Conservation (phyloP, 208 protist genomes). For the Leishmania lainsoni region DNA sequence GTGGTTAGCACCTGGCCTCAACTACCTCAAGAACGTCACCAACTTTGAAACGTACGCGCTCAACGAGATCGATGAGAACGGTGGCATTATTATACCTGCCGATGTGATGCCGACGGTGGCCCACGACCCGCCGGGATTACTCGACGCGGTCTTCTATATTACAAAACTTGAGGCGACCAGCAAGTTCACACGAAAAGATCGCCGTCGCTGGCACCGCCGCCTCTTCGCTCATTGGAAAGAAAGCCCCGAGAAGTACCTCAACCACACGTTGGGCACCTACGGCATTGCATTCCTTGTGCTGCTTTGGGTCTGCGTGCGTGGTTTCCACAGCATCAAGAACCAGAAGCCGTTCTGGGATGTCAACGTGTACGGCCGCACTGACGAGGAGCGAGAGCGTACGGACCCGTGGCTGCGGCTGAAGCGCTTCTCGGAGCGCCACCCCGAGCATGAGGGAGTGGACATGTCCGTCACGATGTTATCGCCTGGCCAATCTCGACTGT, state of each 20-base stretch:
- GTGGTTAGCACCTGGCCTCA: constrained; percentile 77
- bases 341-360: constrained; percentile 89
- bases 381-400: constrained; percentile 55
- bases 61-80: constrained; percentile 89
- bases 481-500: constrained; percentile 77
- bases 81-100: constrained; percentile 76
- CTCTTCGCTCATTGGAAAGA: constrained; percentile 87
- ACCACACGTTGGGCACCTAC: constrained; percentile 69
- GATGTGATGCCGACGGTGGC: constrained; percentile 79
- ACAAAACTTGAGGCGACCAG: constrained; percentile 54
- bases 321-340: constrained; percentile 88
- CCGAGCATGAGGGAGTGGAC: constrained; percentile 81
- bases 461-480: constrained; percentile 79
- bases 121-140: constrained; percentile 68
- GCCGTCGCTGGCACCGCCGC: constrained; percentile 75
- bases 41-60: constrained; percentile 90
- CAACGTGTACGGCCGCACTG: constrained; percentile 77
- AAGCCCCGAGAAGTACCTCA: constrained; percentile 79
- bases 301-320: constrained; percentile 72
- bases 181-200: constrained; percentile 88
- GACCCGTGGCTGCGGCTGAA: constrained; percentile 79
- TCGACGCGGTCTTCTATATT: constrained; percentile 83
- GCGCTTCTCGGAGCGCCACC: constrained; percentile 84
- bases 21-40: constrained; percentile 82
- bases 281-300: constrained; percentile 55